Percentiles rank a stretch among this genome's conserved stretches.
These are phyloP conservation scores for Lasiosphaeriaceae sp. DNA, from an alignment of 495 filamentous ascomycete species.

Conservation along the genomic window DNA sequence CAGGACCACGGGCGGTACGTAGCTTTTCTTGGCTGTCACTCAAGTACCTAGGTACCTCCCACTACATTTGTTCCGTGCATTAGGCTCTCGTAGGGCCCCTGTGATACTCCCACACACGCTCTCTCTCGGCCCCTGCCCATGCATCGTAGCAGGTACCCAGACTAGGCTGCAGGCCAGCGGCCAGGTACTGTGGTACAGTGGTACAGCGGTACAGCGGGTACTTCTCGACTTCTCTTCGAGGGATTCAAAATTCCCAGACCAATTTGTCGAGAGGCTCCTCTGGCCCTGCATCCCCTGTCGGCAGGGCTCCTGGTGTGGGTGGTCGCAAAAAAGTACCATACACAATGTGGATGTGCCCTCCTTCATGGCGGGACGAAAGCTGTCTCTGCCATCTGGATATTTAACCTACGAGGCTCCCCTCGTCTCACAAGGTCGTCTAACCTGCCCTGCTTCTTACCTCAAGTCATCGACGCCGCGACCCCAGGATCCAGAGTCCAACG, in stretches of 20 bases:
- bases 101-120: not conserved
- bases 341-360: conserved; percentile 1
- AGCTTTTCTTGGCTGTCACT: not conserved
- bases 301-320: conserved; percentile 1
- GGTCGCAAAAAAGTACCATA: conserved; percentile 6
- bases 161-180: conserved; percentile 19
- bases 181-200: conserved; percentile 1
- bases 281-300: not conserved
- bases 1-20: not conserved
- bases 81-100: conserved; percentile 1
- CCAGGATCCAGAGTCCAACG: not conserved
- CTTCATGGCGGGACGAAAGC: conserved; percentile 1
- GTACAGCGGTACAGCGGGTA: not conserved
- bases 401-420: conserved; percentile 13
- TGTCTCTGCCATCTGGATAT: conserved; percentile 16
- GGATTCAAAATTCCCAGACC: conserved; percentile 1
- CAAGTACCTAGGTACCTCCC: not conserved
- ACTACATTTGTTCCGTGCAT: conserved; percentile 7
- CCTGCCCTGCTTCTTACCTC: conserved; percentile 4
- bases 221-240: conserved; percentile 2
- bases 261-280: conserved; percentile 7
- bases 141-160: conserved; percentile 14
- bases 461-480: not conserved
- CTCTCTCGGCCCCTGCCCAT: conserved; percentile 2
- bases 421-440: conserved; percentile 1